Evolutionary conservation across 2,329 filamentous ascomycete species (phyloP).

Genomic region (Neofusicoccum ribis): DNA sequence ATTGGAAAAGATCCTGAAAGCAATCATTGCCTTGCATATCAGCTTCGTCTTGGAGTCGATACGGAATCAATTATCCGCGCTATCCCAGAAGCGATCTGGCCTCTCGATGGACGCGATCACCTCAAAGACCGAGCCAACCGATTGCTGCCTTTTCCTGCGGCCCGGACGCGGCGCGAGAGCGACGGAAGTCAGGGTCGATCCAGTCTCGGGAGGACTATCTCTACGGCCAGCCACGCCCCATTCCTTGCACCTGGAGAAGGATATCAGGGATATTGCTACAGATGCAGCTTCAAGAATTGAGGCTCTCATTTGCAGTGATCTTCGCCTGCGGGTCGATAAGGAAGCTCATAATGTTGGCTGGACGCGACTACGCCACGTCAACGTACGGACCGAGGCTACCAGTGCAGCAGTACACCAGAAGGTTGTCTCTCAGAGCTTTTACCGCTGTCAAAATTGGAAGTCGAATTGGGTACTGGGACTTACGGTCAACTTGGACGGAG

Average conservation of each 20-base stretch:
- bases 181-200: constrained; percentile 68
- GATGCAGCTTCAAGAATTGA: constrained; percentile 62
- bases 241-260: constrained; percentile 57
- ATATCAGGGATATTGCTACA: constrained; percentile 62
- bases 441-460: constrained; percentile 71
- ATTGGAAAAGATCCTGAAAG: constrained; percentile 70
- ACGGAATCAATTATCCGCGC: constrained; percentile 59
- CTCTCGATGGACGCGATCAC: constrained; percentile 60
- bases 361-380: constrained; percentile 48
- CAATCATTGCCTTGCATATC: constrained; percentile 73
- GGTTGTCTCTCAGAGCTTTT: constrained; percentile 65
- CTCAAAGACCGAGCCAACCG: constrained; percentile 62
- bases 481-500: constrained; percentile 35
- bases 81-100: constrained; percentile 58
- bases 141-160: constrained; percentile 68
- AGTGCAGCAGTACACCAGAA: constrained; percentile 48
- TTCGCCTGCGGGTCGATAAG: constrained; percentile 62
- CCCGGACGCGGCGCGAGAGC: constrained; percentile 62
- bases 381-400: constrained; percentile 42
- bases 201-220: constrained; percentile 73
- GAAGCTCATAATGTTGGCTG: constrained; percentile 66
- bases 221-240: constrained; percentile 58
- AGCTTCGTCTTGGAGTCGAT: constrained; percentile 70
- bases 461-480: constrained; percentile 71
- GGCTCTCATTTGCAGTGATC: constrained; percentile 60